These are phyloP conservation scores for Fusarium sp. DNA, from an alignment of 2,329 filamentous ascomycete genomes.

Conservation along the genomic window DNA sequence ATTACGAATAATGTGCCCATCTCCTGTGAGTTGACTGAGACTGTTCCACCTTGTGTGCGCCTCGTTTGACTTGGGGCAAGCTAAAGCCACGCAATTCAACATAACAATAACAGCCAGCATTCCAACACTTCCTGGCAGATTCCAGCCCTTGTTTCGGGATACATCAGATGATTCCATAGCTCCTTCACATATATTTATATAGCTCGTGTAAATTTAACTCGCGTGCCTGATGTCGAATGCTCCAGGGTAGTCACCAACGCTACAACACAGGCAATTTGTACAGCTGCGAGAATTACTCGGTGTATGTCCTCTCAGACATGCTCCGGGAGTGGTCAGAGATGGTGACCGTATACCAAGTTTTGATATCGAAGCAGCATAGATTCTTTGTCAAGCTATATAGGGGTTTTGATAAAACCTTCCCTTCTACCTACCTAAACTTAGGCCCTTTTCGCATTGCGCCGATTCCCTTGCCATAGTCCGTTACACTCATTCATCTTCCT, in stretches of 20 bases:
- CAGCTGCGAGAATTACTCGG: no score
- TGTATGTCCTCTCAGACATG: not conserved
- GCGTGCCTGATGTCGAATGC: not conserved
- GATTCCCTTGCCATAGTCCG: conserved; percentile 23
- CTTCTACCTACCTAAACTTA: conserved; percentile 15
- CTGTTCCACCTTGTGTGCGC: conserved; percentile 6
- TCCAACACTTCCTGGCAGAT: conserved; percentile 15
- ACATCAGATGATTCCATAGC: conserved; percentile 1
- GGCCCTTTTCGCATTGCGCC: conserved; percentile 25
- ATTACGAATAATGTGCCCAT: not conserved
- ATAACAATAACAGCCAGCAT: conserved; percentile 20
- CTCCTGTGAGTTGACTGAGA: conserved; percentile 4
- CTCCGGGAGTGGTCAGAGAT: not conserved
- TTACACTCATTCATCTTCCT: conserved; percentile 19
- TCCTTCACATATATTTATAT: not conserved
- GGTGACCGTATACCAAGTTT: no score
- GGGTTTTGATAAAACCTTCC: conserved; percentile 7
- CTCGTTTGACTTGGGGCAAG: not conserved
- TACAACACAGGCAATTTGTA: no score
- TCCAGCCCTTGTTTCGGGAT: conserved; percentile 21
- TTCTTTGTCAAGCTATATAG: conserved; percentile 8
- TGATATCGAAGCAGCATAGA: conserved; percentile 13
- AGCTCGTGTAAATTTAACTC: not conserved
- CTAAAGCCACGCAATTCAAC: not conserved
- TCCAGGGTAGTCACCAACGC: no score